Evolutionary conservation across 176 grass and related monocot genomes (phyloP).

Genomic region (Tuctoria greenei): DNA sequence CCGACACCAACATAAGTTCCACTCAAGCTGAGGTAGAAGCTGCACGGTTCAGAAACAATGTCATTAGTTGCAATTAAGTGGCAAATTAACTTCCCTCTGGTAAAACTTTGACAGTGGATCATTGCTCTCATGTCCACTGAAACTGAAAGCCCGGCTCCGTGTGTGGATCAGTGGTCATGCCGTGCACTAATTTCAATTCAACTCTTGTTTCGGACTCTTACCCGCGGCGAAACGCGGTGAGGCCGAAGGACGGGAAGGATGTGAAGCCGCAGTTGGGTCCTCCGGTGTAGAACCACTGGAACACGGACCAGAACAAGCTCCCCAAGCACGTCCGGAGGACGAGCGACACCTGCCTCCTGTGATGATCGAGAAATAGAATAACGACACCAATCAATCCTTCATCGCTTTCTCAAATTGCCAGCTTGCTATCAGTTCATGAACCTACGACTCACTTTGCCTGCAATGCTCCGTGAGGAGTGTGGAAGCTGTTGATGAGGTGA

Average conservation of each 20-base stretch:
- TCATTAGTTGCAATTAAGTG: neutral
- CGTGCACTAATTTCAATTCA: constrained; percentile 27
- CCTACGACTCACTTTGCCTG: constrained; percentile 47
- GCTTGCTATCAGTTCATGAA: neutral
- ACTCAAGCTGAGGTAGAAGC: constrained; percentile 66
- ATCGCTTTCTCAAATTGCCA: neutral
- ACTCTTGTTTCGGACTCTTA: neutral
- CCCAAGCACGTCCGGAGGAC: constrained; percentile 49
- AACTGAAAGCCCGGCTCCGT: too few species aligned
- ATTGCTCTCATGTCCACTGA: too few species aligned
- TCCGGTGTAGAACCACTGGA: constrained; percentile 78
- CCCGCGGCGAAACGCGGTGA: constrained; percentile 54
- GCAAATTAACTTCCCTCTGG: too few species aligned
- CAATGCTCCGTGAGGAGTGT: constrained; percentile 52
- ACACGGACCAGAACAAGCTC: constrained; percentile 60
- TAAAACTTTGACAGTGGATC: too few species aligned
- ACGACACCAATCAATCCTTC: neutral
- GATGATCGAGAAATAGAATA: neutral
- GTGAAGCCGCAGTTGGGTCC: constrained; percentile 59
- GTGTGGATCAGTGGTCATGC: constrained; percentile 3
- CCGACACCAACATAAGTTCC: constrained; percentile 66
- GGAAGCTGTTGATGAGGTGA: constrained; percentile 86
- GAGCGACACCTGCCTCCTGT: constrained; percentile 59
- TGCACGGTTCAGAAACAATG: constrained; percentile 22
- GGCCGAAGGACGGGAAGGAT: constrained; percentile 65